Conservation (phyloP, 2,329 filamentous ascomycete genomes). For the Onygenales sp. region DNA sequence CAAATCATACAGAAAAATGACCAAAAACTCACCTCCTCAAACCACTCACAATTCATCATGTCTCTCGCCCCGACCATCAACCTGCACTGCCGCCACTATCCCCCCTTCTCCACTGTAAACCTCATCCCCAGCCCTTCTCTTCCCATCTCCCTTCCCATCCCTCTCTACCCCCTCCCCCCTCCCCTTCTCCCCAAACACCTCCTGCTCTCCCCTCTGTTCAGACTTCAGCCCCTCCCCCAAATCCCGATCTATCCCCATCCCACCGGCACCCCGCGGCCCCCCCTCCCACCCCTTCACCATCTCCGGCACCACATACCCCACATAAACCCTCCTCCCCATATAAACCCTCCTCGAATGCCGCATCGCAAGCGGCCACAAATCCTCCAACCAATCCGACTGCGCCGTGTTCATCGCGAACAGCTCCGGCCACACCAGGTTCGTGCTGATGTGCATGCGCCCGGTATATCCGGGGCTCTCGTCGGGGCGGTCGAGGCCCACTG, state of each 20-base stretch:
- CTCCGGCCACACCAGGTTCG: constrained; percentile 22
- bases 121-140: no score
- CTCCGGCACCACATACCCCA: no score
- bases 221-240: no score
- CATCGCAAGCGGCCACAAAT: constrained; percentile 21
- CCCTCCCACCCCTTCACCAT: neutral
- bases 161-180: constrained; percentile 1
- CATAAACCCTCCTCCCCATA: constrained; percentile 12
- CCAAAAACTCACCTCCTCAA: no score
- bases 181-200: constrained; percentile 4
- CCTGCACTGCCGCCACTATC: no score
- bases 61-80: no score
- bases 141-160: neutral
- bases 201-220: no score
- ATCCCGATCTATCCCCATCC: no score
- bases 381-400: constrained; percentile 10
- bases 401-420: constrained; percentile 14
- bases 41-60: no score
- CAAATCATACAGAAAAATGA: no score
- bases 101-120: no score
- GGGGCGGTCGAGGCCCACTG: constrained; percentile 4
- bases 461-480: constrained; percentile 15
- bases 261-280: no score
- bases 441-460: constrained; percentile 20
- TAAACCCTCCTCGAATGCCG: constrained; percentile 21